Base-by-base conservation (phyloP, 371 early-diverging fungal species). In the Mycotypha africana region DNA sequence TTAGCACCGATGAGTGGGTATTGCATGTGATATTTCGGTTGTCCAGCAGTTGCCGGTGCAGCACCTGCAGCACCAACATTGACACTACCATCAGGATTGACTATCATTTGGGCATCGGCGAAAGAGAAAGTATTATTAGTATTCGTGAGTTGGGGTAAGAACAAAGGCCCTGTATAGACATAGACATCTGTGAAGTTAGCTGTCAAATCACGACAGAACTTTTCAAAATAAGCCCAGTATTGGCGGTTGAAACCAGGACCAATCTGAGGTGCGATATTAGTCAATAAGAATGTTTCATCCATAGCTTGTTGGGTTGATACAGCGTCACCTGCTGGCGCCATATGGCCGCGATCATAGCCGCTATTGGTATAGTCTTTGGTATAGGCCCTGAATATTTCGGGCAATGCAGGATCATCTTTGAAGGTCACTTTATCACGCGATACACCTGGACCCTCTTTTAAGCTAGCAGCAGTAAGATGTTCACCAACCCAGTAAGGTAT, bases 401-500 rank as follows among this genome's bases (percentile, higher is more conserved):
- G 88, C 20, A 89, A 51, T 2, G 49, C 54, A 0, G 37, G 3
- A 47, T 90, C 89, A 25, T 81, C 86, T 24, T 60, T 61, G 65
- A 90, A 90, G 15, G 57, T 53, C 7, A 85, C 83, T 39, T 76
- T 65, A 23, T 67, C 62, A 11, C 91, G 74, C 17, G 71, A 63
- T 6, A 79, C 80, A 10, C 71, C 76, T 15, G 58, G 55, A 3
- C 67, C 70, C 16, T 72, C 66, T 2, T 49, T 53, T 21, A 89
- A 56, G n/a, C 76, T 70, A 15, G 70, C 77, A 2, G 54, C 61
- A 10, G 88, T 89, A 35, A 92, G 56, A 53, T 89, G 89, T 58
- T 92, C 88, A 2, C 81, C 81, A 3, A 84, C 85, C 90, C 89
- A 91, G 60, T 83, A 76, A 14, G 92, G 87, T 47, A 88, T 79